Percentiles rank a stretch among this genome's conserved stretches.
Conservation (phyloP, 163 green algal species). For the Chlamydomonas reinhardtii region DNA sequence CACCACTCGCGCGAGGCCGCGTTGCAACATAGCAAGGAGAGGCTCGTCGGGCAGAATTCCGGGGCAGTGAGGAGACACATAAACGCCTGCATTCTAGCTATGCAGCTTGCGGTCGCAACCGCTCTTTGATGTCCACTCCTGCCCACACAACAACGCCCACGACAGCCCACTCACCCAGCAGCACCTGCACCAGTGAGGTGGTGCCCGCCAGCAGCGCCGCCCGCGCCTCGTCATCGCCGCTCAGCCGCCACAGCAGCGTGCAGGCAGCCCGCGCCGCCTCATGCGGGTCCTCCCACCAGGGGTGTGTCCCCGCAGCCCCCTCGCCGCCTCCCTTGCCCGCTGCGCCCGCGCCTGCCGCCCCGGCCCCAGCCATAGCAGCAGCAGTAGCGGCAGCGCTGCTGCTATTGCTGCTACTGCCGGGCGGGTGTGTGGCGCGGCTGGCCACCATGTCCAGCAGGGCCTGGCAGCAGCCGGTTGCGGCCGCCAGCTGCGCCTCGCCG, state of each 20-base stretch:
- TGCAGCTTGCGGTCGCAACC: no score
- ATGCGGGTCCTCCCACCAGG: constrained; percentile 31
- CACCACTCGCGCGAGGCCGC: no score
- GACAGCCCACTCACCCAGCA: constrained; percentile 19
- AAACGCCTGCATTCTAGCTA: no score
- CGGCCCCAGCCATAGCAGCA: no score
- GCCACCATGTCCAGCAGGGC: constrained; percentile 35
- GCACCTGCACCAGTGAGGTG: constrained; percentile 36
- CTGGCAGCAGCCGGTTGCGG: constrained; percentile 27
- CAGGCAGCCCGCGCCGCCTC: constrained; percentile 14
- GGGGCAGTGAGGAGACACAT: no score
- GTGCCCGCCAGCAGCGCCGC: constrained; percentile 19
- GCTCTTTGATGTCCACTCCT: no score
- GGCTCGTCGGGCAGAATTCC: no score
- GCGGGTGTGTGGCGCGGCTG: no score
- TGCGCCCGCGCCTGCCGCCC: neutral
- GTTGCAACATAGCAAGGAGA: no score
- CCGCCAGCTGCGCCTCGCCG: constrained; percentile 18
- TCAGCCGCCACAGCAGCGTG: constrained; percentile 33
- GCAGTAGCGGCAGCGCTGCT: neutral
- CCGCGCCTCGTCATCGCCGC: neutral
- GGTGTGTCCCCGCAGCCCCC: neutral
- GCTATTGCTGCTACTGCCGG: neutral
- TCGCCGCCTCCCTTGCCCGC: neutral
- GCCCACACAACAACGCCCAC: no score